These are phyloP conservation scores for Brasilioporus rufonigricans DNA, from an alignment of 768 basidiomycete species.

Conservation along the genomic window DNA sequence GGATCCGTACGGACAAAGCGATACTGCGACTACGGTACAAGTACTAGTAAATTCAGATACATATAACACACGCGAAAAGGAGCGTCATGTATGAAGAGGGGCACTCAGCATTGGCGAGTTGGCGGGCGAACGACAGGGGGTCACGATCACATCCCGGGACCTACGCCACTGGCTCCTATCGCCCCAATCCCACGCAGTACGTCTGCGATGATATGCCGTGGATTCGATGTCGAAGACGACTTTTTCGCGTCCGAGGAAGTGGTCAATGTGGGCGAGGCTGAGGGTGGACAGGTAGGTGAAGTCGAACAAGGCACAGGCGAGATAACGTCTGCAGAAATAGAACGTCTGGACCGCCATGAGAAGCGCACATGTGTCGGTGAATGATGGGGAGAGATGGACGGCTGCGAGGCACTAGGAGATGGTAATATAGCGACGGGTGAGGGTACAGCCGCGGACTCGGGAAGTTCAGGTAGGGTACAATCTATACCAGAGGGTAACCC, in stretches of 20 bases:
- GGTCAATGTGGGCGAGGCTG: constrained; percentile 7
- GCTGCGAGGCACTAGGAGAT: background rate
- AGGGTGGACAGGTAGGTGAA: background rate
- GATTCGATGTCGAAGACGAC: constrained; percentile 11
- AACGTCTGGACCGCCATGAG: constrained; percentile 9
- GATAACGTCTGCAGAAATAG: background rate
- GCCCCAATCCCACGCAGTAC: constrained; percentile 44
- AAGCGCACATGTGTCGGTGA: constrained; percentile 6
- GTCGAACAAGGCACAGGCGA: no score
- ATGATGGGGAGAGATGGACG: background rate
- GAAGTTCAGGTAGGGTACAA: background rate
- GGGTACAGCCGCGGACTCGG: background rate
- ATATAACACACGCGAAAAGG: background rate
- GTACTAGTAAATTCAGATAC: background rate
- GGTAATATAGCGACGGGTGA: no score
- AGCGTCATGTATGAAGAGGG: no score
- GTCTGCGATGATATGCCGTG: constrained; percentile 33
- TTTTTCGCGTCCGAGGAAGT: constrained; percentile 10
- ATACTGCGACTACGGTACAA: no score
- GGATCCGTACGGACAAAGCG: background rate
- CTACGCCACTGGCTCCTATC: constrained; percentile 19
- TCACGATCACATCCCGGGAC: background rate
- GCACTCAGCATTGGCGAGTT: no score
- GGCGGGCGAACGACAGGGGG: no score
- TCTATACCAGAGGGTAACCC: background rate